Base-by-base conservation (phyloP, 257 asterid genomes). In the Jacaranda copaia region DNA sequence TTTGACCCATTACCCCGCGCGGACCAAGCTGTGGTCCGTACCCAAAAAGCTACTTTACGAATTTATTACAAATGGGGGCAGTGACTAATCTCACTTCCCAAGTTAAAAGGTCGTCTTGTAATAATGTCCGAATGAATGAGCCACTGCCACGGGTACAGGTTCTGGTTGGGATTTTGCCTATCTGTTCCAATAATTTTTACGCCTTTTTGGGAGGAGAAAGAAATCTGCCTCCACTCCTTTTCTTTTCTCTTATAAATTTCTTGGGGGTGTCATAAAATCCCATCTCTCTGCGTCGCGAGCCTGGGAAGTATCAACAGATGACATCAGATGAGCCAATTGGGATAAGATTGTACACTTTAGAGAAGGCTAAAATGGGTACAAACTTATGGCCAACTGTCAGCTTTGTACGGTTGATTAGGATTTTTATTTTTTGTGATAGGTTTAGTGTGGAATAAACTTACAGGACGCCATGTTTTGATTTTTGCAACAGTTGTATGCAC, bases 21-120 rank as follows among this genome's bases (percentile, higher is more conserved):
- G 79, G 87, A 77, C 79, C 81, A 57, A 57, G 1, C 71, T 67
- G 58, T 72, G 73, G 67, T 70, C 69, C 77, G 48, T 49, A 46
- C 53, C 4, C 53, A 38, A 75, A 82, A 77, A 59, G 55, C 63
- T 0, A 72, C 92, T 90, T 90, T 85, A 82, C 58, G 89, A 42
- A 87, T 90, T 90, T 56, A 88, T 73, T 84, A 69, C 42, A 49
- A n/a, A 32, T 51, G 75, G 66, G 77, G 25, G 74, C 52, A 42
- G 74, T 16, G 70, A 8, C 12, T 25, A 8, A 2, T 15, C 19
- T 10, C 12, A 16, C 64, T 36, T 73, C 42, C 46, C 14, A 60
- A 75, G 15, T n/a, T 61, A 32, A 77, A 81, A 72, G 13, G 45
- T 43, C 4, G 35, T 66, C 59, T 16, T 49, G n/a, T 67, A 36